Percentiles rank a stretch among this genome's conserved stretches.
phyloP scores from a whole-genome alignment of 371 early-diverging fungal species.

The Cokeromyces recurvatus region DNA sequence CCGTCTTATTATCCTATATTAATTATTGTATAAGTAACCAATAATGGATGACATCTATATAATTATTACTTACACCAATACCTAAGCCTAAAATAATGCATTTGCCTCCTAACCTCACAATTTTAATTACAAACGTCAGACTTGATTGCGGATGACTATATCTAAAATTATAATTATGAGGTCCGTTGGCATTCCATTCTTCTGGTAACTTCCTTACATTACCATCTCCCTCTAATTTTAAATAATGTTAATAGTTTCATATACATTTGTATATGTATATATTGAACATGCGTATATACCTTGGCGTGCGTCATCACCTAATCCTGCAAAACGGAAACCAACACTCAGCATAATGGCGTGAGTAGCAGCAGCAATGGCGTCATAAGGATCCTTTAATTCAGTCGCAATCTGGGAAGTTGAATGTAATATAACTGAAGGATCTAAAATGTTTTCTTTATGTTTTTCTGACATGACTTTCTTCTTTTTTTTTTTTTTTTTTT shows the following conservation, averaged over 20 bases:
- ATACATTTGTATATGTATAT: too few relatives aligned
- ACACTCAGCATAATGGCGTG: conserved; percentile 60
- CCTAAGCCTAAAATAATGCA: conserved; percentile 65
- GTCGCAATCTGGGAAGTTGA: conserved; percentile 15
- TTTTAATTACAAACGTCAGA: conserved; percentile 66
- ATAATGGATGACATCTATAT: not conserved
- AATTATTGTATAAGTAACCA: not conserved
- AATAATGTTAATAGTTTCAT: not conserved
- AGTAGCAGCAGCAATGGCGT: conserved; percentile 49
- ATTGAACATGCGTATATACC: too few relatives aligned
- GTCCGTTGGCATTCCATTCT: conserved; percentile 54
- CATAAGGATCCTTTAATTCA: conserved; percentile 40
- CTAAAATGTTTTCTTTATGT: conserved; percentile 19
- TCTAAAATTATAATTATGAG: conserved; percentile 58
- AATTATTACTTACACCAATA: conserved; percentile 45
- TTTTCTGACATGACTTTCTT: too few relatives aligned
- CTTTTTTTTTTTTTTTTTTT: too few relatives aligned
- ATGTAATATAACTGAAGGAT: conserved; percentile 37
- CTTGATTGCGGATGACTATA: conserved; percentile 69
- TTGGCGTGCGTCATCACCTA: conserved; percentile 59
- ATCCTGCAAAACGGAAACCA: conserved; percentile 56
- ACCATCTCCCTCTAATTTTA: conserved; percentile 35
- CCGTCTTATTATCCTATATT: conserved; percentile 57
- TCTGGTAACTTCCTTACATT: conserved; percentile 34
- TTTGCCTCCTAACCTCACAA: conserved; percentile 58